Percentiles rank a stretch among this genome's conserved stretches.
phyloP scores from a whole-genome alignment of 306 rosid species.

The Vachellia pachyceras region DNA sequence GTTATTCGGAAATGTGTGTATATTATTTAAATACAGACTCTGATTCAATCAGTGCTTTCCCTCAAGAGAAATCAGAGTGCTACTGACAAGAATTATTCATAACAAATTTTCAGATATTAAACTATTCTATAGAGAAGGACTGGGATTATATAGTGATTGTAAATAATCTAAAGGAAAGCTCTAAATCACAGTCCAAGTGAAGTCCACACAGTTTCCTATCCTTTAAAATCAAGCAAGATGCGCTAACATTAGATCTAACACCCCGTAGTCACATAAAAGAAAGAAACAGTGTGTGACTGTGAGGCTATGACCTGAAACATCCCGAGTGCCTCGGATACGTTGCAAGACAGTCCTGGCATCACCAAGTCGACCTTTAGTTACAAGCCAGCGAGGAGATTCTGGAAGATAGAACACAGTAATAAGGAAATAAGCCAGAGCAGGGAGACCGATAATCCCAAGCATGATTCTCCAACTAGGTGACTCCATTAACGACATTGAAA shows the following conservation, averaged over 20 bases:
- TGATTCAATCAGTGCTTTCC: too few species aligned
- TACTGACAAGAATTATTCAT: too few species aligned
- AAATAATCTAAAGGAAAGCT: too few species aligned
- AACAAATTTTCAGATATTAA: too few species aligned
- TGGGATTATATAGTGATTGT: not conserved
- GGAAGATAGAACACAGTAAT: constrained; percentile 73
- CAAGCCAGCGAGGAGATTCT: constrained; percentile 97
- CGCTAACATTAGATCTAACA: not conserved
- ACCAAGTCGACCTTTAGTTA: constrained; percentile 76
- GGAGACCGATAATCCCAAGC: constrained; percentile 79
- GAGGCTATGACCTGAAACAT: constrained; percentile 73
- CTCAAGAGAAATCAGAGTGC: too few species aligned
- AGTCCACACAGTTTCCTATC: not conserved
- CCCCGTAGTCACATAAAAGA: not conserved
- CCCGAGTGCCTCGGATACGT: constrained; percentile 77
- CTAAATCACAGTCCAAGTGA: not conserved
- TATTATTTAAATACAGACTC: not conserved
- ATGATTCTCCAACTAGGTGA: constrained; percentile 83
- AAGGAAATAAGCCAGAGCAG: constrained; percentile 65
- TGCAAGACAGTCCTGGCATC: constrained; percentile 79
- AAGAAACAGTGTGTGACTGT: not conserved
- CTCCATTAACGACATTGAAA: constrained; percentile 66
- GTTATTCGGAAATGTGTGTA: not conserved
- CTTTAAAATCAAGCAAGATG: not conserved
- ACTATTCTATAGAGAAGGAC: not conserved